Evolutionary conservation across 1,139 yeast species (phyloP), one percentile per base, ranked within the genome.

Genomic region (Sugiyamaella novakii): DNA sequence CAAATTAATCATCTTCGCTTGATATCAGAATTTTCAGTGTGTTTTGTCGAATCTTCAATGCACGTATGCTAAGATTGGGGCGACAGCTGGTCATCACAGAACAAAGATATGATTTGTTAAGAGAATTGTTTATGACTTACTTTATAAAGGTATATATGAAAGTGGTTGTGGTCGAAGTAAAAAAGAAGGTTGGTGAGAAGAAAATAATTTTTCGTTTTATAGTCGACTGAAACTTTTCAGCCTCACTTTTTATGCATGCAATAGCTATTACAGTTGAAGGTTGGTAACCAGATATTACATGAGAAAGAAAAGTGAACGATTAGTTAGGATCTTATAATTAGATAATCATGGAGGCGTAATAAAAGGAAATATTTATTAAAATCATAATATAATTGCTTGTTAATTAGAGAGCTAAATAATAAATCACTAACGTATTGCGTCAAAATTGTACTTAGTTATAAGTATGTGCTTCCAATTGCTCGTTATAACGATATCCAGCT

Each of bases 51-150:
- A 67, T 78, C 82, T 75, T 78, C 81, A 78, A 73, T 62, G 62
- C 58, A 57, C 57, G 44, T 15, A 35, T 43, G 59, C 61, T 77
- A 79, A 77, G 81, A 70, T 76, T 78, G 81, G 82, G 82, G 82
- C 81, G 81, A 77, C 81, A 76, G 59, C 69, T 64, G 65, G 75
- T 77, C 80, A 76, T 77, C 81, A 42, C 27, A 25, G 12, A 19
- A 30, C 18, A 15, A 17, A 31, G 43, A 39, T 18, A 18, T 76
- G 63, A n/a, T n/a, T n/a, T 43, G 54, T 3, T 14, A 7, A 6
- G 19, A 3, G 5, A 34, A 19, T 8, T 5, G 24, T 18, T 5
- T 34, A 5, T 5, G 3, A 35, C 39, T 21, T 35, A 35, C 39
- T 35, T 22, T 35, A 35, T 28, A 11, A 10, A 5, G n/a, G n/a